Percentiles rank a stretch among this genome's conserved stretches.
phyloP scores from a whole-genome alignment of 2,329 filamentous ascomycete genomes.

The Aureobasidium sp. region DNA sequence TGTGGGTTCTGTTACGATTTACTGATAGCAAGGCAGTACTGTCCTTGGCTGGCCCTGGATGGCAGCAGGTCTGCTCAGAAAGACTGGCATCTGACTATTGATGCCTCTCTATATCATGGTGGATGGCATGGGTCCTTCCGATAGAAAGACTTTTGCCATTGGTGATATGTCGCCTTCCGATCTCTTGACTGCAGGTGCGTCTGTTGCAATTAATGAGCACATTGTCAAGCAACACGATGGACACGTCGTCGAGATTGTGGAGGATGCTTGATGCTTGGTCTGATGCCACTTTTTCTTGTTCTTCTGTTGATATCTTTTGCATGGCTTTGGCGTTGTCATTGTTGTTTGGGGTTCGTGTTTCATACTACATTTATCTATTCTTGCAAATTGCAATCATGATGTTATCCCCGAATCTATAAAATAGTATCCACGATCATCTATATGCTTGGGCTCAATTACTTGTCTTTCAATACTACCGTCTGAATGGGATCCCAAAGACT shows the following conservation, averaged over 20 bases:
- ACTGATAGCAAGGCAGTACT: not conserved
- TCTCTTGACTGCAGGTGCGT: not conserved
- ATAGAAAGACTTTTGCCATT: not conserved
- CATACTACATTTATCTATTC: too few species aligned
- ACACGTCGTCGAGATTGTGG: not conserved
- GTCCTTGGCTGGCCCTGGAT: constrained; percentile 3
- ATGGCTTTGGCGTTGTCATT: too few species aligned
- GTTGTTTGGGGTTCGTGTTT: too few species aligned
- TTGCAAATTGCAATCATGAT: too few species aligned
- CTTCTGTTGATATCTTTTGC: too few species aligned
- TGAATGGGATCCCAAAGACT: too few species aligned
- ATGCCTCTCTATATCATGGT: not conserved
- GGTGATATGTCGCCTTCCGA: not conserved
- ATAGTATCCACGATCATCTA: too few species aligned
- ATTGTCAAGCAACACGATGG: not conserved
- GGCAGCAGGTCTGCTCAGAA: not conserved
- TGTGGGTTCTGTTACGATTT: not conserved
- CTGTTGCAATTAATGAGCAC: not conserved
- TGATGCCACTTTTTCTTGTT: not conserved
- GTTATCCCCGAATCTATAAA: too few species aligned
- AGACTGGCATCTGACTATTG: constrained; percentile 9
- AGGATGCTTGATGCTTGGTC: not conserved
- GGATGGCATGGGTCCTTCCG: constrained; percentile 4
- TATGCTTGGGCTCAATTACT: too few species aligned
- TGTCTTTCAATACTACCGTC: too few species aligned